Evolutionary conservation across 352 stramenopile species (phyloP).

Genomic region (Phytophthora rubi): DNA sequence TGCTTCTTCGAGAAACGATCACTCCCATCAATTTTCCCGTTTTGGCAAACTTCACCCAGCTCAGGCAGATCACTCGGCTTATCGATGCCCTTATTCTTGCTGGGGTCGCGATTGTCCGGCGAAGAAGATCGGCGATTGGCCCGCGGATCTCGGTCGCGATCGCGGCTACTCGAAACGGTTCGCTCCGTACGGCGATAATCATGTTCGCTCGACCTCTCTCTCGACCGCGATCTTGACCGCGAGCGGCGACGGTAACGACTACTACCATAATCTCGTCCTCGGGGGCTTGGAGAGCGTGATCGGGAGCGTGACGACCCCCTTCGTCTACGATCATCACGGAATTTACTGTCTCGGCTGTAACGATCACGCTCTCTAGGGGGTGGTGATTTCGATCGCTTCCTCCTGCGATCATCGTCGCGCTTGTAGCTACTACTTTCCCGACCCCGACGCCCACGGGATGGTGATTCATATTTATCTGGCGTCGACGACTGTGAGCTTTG

Average conservation of each 20-base stretch:
- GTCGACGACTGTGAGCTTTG: conserved; percentile 16
- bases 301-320: conserved; percentile 42
- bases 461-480: conserved; percentile 29
- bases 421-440: conserved; percentile 23
- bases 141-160: conserved; percentile 23
- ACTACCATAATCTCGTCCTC: conserved; percentile 27
- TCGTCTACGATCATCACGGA: conserved; percentile 29
- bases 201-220: conserved; percentile 32
- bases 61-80: conserved; percentile 8
- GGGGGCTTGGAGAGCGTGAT: conserved; percentile 38
- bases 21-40: conserved; percentile 17
- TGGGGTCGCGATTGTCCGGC: conserved; percentile 5
- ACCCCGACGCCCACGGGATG: conserved; percentile 15
- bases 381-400: conserved; percentile 32
- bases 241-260: conserved; percentile 25
- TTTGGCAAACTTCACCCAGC: conserved; percentile 25
- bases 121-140: conserved; percentile 19
- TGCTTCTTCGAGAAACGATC: conserved; percentile 34
- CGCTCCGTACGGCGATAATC: conserved; percentile 22
- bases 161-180: conserved; percentile 6
- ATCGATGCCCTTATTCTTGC: conserved; percentile 19
- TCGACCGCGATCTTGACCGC: conserved; percentile 33
- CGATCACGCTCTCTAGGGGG: conserved; percentile 22
- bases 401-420: conserved; percentile 27
- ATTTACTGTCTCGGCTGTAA: conserved; percentile 18